These are phyloP conservation scores for Encephalitozoon hellem DNA, from an alignment of 371 early-diverging fungal species.

Conservation along the genomic window DNA sequence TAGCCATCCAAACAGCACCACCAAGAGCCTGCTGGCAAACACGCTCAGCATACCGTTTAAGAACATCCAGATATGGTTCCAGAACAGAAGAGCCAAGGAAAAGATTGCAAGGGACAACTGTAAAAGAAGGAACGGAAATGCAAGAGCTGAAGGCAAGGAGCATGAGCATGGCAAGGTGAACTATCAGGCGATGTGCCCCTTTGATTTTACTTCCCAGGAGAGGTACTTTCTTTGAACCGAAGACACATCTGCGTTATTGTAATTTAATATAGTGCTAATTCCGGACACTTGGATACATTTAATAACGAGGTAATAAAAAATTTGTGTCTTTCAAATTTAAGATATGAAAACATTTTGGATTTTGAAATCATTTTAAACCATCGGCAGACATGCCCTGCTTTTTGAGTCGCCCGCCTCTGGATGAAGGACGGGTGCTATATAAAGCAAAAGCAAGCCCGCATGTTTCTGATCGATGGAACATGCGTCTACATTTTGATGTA, in stretches of 20 bases:
- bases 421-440: background rate
- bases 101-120: conserved; percentile 22
- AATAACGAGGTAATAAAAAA: background rate
- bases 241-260: background rate
- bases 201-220: background rate
- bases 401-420: background rate
- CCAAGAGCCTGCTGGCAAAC: conserved; percentile 9
- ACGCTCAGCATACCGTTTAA: conserved; percentile 41
- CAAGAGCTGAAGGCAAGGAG: background rate
- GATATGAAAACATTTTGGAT: background rate
- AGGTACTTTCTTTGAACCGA: background rate
- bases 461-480: background rate
- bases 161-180: background rate
- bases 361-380: background rate
- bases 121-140: background rate
- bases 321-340: background rate
- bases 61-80: conserved; percentile 59
- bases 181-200: background rate
- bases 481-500: background rate
- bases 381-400: background rate
- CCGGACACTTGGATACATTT: background rate
- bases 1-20: conserved; percentile 11
- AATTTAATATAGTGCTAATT: background rate
- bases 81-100: conserved; percentile 58
- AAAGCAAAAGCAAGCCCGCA: background rate